Conservation (phyloP, 2,329 filamentous ascomycete species). For the Aspergillus sp. region DNA sequence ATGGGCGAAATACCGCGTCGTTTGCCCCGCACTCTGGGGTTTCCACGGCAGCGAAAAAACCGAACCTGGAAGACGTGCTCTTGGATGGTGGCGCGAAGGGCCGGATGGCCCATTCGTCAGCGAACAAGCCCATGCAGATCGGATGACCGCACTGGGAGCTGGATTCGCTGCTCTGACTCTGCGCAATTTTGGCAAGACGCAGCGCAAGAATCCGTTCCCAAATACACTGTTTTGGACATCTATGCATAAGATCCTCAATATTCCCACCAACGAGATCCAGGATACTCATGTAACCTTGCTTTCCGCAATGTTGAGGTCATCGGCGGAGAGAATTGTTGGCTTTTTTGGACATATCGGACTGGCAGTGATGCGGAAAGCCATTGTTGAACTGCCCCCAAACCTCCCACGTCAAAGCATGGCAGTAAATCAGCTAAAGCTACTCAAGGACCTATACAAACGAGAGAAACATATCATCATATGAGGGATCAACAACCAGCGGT, state of each 20-base stretch:
- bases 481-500: neutral
- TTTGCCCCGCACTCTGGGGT: slow-evolving; percentile 84
- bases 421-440: slow-evolving; percentile 38
- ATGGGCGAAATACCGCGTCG: slow-evolving; percentile 78
- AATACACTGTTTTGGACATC: slow-evolving; percentile 80
- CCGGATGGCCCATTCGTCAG: slow-evolving; percentile 58
- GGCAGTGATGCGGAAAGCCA: slow-evolving; percentile 67
- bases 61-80: slow-evolving; percentile 61
- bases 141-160: slow-evolving; percentile 79
- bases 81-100: slow-evolving; percentile 70
- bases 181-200: slow-evolving; percentile 73
- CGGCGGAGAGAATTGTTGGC: slow-evolving; percentile 71
- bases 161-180: slow-evolving; percentile 82
- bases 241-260: slow-evolving; percentile 74
- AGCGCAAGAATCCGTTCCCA: slow-evolving; percentile 71
- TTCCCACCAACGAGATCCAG: slow-evolving; percentile 65
- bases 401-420: slow-evolving; percentile 38
- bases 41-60: slow-evolving; percentile 74
- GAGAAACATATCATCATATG: slow-evolving; percentile 41
- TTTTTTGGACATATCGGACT: slow-evolving; percentile 78
- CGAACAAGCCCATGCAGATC: slow-evolving; percentile 73
- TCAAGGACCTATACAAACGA: slow-evolving; percentile 37
- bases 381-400: slow-evolving; percentile 68
- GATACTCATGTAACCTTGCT: slow-evolving; percentile 72
- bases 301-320: slow-evolving; percentile 69